Percentiles rank a stretch among this genome's conserved stretches.
phyloP scores from a whole-genome alignment of 2,329 filamentous ascomycete species.

The Tolypocladium amazonense region DNA sequence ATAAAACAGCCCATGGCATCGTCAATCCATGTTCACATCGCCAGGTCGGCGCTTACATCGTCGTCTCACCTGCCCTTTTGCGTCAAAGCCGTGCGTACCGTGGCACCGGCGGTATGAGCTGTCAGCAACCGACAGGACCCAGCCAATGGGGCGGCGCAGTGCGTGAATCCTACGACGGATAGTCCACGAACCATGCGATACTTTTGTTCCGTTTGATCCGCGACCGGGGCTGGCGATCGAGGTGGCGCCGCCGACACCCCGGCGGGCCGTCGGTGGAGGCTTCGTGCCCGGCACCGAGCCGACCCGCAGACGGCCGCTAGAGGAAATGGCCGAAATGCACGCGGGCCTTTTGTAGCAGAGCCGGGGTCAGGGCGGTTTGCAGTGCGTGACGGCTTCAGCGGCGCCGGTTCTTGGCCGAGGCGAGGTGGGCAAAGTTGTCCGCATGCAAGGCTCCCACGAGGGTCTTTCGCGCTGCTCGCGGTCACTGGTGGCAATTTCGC shows the following conservation, averaged over 20 bases:
- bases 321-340: no score
- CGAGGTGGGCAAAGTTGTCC: neutral
- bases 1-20: no score
- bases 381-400: neutral
- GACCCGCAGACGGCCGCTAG: neutral
- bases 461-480: no score
- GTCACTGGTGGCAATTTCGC: no score
- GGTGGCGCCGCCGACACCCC: no score
- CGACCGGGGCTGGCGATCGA: no score
- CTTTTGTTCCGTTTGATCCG: neutral
- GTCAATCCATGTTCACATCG: neutral
- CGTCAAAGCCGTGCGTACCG: neutral
- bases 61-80: neutral
- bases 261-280: no score
- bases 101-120: neutral
- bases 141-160: neutral
- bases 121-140: neutral
- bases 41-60: neutral
- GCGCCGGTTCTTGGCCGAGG: neutral
- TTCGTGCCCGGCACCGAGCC: no score
- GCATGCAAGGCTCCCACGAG: neutral
- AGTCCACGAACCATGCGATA: neutral
- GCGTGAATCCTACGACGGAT: neutral
- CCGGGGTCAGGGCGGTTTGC: no score
- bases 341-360: no score